Evolutionary conservation across 768 basidiomycete genomes (phyloP), one percentile per base, ranked within the genome.

Genomic region (Multifurca ochricompacta): DNA sequence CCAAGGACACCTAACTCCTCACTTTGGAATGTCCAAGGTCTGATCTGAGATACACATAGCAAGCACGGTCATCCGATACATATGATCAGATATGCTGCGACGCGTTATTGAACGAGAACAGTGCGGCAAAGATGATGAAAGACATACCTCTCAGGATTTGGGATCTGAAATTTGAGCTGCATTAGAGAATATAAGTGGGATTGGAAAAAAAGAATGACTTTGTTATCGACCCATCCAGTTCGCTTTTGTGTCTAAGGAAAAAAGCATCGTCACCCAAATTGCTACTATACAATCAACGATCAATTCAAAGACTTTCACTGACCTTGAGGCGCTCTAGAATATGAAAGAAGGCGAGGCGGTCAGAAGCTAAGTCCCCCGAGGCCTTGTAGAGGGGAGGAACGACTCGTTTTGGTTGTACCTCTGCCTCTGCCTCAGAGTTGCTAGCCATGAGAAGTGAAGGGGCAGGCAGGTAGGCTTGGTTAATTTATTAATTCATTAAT

Each of bases 61-160:
- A 39, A 98, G 77, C n/a, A 97, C 67, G 1, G 91, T 86, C 95
- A 99, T 97, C 43, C 95, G 76, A 67, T 92, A 90, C 95, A 96
- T 97, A 64, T 97, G 94, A 68, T 98, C 95, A 7, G 91, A 84
- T 59, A 97, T 94, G 43, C 36, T 44, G 13, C 5, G 14, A 40
- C 16, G 39, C 21, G 42, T 50, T 6, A 39, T 21, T 30, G 6
- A 25, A 30, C 31, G 32, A 41, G 28, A n/a, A 19, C 9, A 14
- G 13, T 28, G 11, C 27, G 13, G 60, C 31, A 39, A n/a, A 19
- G 35, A 30, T n/a, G 23, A 14, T 8, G 7, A 8, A 1, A 52
- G 36, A 30, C 16, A 28, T n/a, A 88, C 91, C 90, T 92, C 71
- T 95, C 91, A 5, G 90, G 78, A 57, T 78, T 77, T 16, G 82